phyloP scores from a whole-genome alignment of 805 yeast genomes.

The Candida hungchunana region DNA sequence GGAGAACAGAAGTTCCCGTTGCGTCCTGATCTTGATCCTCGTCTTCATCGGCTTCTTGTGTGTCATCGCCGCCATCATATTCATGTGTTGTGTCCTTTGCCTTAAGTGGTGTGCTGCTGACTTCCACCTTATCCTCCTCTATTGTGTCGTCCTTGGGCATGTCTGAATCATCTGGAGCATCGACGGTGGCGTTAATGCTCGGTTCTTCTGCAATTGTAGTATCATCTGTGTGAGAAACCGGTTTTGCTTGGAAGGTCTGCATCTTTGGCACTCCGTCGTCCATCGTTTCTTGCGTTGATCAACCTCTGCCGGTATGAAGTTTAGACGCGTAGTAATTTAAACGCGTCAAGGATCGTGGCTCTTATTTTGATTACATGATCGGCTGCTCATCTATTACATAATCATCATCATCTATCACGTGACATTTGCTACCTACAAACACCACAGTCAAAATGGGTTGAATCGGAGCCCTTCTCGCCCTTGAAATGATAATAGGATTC shows the following conservation, averaged over 20 bases:
- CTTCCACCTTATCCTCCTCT: conserved; percentile 4
- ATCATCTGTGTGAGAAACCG: conserved; percentile 5
- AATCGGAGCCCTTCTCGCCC: no score
- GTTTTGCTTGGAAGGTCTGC: conserved; percentile 17
- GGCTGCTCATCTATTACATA: no score
- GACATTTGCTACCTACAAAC: no score
- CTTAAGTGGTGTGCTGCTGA: conserved; percentile 10
- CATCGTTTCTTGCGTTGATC: no score
- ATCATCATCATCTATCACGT: no score
- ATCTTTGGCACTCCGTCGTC: conserved; percentile 19
- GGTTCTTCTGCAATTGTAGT: conserved; percentile 18
- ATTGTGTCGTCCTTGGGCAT: conserved; percentile 11
- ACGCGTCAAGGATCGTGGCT: no score
- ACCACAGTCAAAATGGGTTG: no score
- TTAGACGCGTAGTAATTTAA: no score
- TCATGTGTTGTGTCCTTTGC: conserved; percentile 5
- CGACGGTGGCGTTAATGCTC: conserved; percentile 13
- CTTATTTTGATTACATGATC: no score
- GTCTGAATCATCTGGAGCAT: conserved; percentile 9
- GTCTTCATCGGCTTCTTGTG: conserved; percentile 7
- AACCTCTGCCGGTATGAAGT: no score
- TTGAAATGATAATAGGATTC: no score
- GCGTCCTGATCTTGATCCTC: conserved; percentile 15
- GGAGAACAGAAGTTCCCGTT: conserved; percentile 40
- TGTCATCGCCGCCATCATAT: conserved; percentile 3